Percentiles rank a stretch among this genome's conserved stretches.
Conservation (phyloP, 2,329 filamentous ascomycete genomes). For the Colletotrichum sp. region DNA sequence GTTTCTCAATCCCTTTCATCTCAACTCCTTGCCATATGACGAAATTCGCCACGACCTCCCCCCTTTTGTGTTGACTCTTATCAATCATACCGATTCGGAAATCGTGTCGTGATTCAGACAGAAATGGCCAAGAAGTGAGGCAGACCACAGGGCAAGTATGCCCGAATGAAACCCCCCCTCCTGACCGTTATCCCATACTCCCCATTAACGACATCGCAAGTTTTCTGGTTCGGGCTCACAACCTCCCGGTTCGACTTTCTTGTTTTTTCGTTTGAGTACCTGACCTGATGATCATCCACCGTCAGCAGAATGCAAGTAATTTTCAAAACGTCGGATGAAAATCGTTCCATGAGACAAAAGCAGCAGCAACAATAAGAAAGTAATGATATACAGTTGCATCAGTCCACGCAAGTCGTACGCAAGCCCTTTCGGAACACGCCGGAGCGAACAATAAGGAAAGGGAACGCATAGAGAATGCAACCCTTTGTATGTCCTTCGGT, state of each 20-base stretch:
- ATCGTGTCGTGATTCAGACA: background rate
- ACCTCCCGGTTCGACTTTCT: conserved; percentile 16
- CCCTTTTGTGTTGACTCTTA: background rate
- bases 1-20: background rate
- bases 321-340: conserved; percentile 1
- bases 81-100: background rate
- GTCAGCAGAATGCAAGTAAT: background rate
- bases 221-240: background rate
- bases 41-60: background rate
- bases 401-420: background rate
- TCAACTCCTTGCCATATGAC: background rate
- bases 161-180: background rate
- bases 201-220: background rate
- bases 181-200: background rate
- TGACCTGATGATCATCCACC: background rate
- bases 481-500: background rate
- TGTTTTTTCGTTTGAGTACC: background rate
- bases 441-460: background rate
- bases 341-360: background rate
- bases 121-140: background rate
- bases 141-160: background rate
- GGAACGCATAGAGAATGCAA: background rate
- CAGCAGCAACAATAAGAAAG: background rate
- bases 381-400: background rate
- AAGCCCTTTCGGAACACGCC: background rate